phyloP scores from a whole-genome alignment of 1,139 yeast genomes.

The Magnusiomyces sp. region DNA sequence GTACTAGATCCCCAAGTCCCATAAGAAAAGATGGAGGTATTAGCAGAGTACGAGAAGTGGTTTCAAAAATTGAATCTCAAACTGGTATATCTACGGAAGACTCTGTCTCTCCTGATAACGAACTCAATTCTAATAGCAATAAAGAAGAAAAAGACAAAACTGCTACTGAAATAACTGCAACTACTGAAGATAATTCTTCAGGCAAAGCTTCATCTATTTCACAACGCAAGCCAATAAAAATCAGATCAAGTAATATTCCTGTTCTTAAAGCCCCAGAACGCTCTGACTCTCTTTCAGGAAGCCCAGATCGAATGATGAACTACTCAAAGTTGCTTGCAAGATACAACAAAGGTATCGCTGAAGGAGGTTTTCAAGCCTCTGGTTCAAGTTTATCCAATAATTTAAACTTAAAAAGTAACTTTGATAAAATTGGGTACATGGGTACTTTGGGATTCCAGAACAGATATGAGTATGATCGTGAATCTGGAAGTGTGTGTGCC shows the following conservation, averaged over 20 bases:
- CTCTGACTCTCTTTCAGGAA: not conserved
- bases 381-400: not conserved
- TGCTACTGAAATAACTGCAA: not conserved
- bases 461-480: not conserved
- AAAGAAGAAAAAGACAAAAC: conserved; percentile 3
- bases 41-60: conserved; percentile 13
- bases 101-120: not conserved
- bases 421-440: conserved; percentile 5
- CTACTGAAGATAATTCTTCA: conserved; percentile 2
- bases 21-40: conserved; percentile 8
- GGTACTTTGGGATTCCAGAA: not conserved
- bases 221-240: conserved; percentile 4
- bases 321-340: conserved; percentile 2
- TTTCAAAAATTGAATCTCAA: conserved; percentile 13
- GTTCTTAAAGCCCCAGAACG: conserved; percentile 7
- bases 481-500: too few species aligned
- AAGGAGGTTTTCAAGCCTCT: not conserved
- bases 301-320: conserved; percentile 3
- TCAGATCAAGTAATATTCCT: conserved; percentile 8
- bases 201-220: conserved; percentile 2
- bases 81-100: not conserved
- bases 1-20: conserved; percentile 12
- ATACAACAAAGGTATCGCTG: not conserved
- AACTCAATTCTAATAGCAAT: not conserved
- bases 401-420: conserved; percentile 1